Conservation (phyloP, 2,329 filamentous ascomycete genomes). For the Balansia obtecta region DNA sequence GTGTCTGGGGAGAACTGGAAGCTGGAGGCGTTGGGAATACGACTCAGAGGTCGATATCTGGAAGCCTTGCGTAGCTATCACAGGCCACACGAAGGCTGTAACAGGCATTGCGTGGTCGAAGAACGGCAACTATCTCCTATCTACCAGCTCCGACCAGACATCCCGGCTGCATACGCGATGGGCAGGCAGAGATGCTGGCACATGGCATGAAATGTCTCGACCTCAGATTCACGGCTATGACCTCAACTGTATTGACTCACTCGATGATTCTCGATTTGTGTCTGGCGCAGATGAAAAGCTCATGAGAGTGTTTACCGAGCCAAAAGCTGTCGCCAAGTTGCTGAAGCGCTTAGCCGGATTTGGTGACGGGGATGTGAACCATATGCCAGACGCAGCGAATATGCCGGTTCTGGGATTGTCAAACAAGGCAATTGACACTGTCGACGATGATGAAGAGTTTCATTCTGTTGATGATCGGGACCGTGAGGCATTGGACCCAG, state of each 20-base stretch:
- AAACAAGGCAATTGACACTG: slow-evolving; percentile 73
- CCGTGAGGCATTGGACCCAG: slow-evolving; percentile 41
- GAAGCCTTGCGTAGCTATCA: slow-evolving; percentile 64
- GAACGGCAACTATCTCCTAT: slow-evolving; percentile 72
- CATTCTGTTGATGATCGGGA: slow-evolving; percentile 33
- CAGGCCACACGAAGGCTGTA: slow-evolving; percentile 73
- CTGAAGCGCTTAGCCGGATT: slow-evolving; percentile 57
- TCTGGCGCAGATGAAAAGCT: slow-evolving; percentile 96
- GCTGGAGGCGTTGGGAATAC: slow-evolving; percentile 79
- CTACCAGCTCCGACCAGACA: slow-evolving; percentile 85
- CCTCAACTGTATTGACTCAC: slow-evolving; percentile 78
- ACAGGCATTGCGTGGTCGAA: slow-evolving; percentile 76
- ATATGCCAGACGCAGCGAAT: slow-evolving; percentile 76
- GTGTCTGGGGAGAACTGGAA: slow-evolving; percentile 80
- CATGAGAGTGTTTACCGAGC: slow-evolving; percentile 88
- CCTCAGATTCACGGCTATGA: slow-evolving; percentile 98
- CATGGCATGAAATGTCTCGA: slow-evolving; percentile 92
- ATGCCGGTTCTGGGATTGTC: slow-evolving; percentile 92
- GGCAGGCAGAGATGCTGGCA: slow-evolving; percentile 37
- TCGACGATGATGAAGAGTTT: slow-evolving; percentile 37
- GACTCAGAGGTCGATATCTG: slow-evolving; percentile 51
- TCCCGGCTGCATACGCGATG: slow-evolving; percentile 77
- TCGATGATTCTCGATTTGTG: slow-evolving; percentile 67
- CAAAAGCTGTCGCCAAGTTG: slow-evolving; percentile 67
- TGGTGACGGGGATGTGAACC: slow-evolving; percentile 21